phyloP scores from a whole-genome alignment of 176 grass and related monocot genomes.

The Oryza nivara region DNA sequence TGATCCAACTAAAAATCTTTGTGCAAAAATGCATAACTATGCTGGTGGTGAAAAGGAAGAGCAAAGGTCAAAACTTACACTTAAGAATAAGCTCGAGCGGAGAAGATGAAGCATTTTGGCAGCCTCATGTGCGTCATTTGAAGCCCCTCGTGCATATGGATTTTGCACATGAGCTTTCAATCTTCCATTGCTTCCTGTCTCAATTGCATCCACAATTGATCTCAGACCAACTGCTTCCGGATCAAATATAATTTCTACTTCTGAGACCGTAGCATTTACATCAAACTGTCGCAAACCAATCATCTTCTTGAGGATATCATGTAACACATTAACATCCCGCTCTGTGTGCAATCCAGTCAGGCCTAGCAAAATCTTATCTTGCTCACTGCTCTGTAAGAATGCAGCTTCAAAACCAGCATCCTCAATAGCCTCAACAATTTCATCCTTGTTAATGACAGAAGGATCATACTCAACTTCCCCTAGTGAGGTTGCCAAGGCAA shows the following conservation, averaged over 20 bases:
- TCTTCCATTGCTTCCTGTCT: conserved; percentile 63
- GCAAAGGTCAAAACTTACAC: conserved; percentile 63
- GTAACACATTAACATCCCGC: conserved; percentile 55
- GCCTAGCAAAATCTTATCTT: conserved; percentile 78
- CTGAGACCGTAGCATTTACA: conserved; percentile 56
- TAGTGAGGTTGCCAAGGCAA: conserved; percentile 88
- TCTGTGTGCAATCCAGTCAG: conserved; percentile 56
- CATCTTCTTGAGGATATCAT: conserved; percentile 64
- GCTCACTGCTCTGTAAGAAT: conserved; percentile 86
- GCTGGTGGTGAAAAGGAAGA: neutral
- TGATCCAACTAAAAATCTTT: conserved; percentile 3
- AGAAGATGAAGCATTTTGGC: conserved; percentile 92
- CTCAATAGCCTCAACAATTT: conserved; percentile 84
- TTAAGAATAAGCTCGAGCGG: conserved; percentile 79
- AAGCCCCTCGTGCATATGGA: conserved; percentile 76
- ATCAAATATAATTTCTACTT: conserved; percentile 85
- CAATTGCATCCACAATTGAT: conserved; percentile 78
- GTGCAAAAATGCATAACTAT: neutral
- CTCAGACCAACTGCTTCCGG: conserved; percentile 77
- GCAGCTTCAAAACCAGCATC: conserved; percentile 96
- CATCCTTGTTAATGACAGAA: conserved; percentile 72
- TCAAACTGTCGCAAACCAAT: conserved; percentile 63
- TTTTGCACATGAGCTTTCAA: conserved; percentile 75
- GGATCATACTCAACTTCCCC: conserved; percentile 88
- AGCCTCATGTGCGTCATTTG: conserved; percentile 84